phyloP scores from a whole-genome alignment of 1,139 yeast genomes.

The Arxiozyma slooffiae region DNA sequence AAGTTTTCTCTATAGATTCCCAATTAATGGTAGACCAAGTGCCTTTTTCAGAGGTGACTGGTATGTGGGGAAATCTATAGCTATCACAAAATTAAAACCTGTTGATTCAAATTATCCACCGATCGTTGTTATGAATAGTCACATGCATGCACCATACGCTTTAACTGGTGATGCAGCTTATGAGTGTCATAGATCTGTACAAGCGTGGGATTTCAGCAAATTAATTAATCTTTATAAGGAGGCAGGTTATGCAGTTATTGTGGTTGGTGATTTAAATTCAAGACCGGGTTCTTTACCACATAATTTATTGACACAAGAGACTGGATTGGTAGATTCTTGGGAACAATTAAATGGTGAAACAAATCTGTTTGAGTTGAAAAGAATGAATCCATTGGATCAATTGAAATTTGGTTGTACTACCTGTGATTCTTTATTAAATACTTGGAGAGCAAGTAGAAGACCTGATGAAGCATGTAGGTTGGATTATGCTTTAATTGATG shows the following conservation, averaged over 20 bases:
- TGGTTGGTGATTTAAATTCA: constrained; percentile 89
- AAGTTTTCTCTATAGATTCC: constrained; percentile 72
- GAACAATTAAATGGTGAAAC: constrained; percentile 47
- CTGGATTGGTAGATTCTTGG: constrained; percentile 78
- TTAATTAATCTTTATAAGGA: constrained; percentile 50
- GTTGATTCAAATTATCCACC: constrained; percentile 37
- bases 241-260: constrained; percentile 76
- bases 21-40: constrained; percentile 87
- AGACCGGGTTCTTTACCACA: constrained; percentile 80
- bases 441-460: constrained; percentile 64
- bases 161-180: constrained; percentile 78
- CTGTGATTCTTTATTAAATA: constrained; percentile 76
- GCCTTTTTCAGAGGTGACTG: constrained; percentile 95
- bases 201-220: constrained; percentile 89
- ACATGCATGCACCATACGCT: constrained; percentile 96
- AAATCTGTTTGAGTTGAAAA: constrained; percentile 37
- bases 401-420: constrained; percentile 70
- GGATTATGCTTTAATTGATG: constrained; percentile 79
- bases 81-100: constrained; percentile 60
- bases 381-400: constrained; percentile 58
- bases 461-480: constrained; percentile 76
- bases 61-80: constrained; percentile 89
- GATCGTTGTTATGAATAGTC: constrained; percentile 77
- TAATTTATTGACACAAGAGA: constrained; percentile 58
- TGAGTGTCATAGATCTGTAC: constrained; percentile 82